A percentile compares a stretch with the other conserved stretches of the same genome.
phyloP scores from a whole-genome alignment of 257 asterid genomes.

The Eustoma russellianum region DNA sequence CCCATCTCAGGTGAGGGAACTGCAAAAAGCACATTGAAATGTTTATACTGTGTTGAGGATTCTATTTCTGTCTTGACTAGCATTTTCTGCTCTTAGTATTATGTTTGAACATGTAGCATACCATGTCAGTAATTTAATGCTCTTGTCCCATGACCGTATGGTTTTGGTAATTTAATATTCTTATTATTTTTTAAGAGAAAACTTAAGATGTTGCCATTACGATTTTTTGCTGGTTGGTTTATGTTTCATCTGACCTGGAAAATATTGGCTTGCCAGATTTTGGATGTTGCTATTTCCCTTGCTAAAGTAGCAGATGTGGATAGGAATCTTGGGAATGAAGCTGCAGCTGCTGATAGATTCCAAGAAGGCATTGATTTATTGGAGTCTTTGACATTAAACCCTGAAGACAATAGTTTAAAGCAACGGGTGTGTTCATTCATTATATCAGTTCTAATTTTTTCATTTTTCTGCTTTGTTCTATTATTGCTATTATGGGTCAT shows the following conservation, averaged over 20 bases:
- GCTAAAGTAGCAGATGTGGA: constrained; percentile 94
- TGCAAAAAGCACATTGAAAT: not conserved
- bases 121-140: too few species aligned
- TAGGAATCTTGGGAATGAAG: constrained; percentile 68
- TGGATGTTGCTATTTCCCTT: constrained; percentile 71
- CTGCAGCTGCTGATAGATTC: constrained; percentile 51
- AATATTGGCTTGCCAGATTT: constrained; percentile 30
- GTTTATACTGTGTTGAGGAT: too few species aligned
- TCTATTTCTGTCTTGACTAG: not conserved
- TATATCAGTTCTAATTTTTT: too few species aligned
- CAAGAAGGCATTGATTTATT: constrained; percentile 64
- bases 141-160: too few species aligned
- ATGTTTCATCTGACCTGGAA: constrained; percentile 2
- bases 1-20: constrained; percentile 65
- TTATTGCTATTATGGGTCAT: too few species aligned
- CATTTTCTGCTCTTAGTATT: too few species aligned
- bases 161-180: too few species aligned
- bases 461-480: too few species aligned
- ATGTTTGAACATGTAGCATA: too few species aligned
- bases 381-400: constrained; percentile 42
- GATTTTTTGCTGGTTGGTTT: not conserved
- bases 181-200: too few species aligned
- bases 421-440: constrained; percentile 42
- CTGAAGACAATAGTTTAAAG: constrained; percentile 53
- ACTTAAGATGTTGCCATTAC: not conserved